These are phyloP conservation scores for Microsporum canis DNA, from an alignment of 2,329 filamentous ascomycete species.

Conservation along the genomic window DNA sequence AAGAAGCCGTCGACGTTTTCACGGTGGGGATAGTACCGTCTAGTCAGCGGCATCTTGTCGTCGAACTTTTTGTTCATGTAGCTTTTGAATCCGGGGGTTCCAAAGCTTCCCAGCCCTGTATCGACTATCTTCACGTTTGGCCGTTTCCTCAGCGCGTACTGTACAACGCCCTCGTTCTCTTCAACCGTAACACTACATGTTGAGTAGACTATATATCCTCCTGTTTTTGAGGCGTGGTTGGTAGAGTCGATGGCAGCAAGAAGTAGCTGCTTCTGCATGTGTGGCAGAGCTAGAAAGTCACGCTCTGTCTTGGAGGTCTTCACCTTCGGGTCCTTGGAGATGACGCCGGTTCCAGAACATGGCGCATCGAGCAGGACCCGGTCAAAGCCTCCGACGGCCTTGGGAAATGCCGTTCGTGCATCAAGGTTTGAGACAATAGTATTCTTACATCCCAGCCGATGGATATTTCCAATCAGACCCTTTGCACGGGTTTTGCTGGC, in stretches of 20 bases:
- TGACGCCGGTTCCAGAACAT: slow-evolving; percentile 93
- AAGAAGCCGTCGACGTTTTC: slow-evolving; percentile 98
- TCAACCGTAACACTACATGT: slow-evolving; percentile 92
- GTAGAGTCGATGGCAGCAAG: slow-evolving; percentile 90
- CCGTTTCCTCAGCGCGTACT: slow-evolving; percentile 81
- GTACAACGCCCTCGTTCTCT: slow-evolving; percentile 86
- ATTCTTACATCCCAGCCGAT: slow-evolving; percentile 86
- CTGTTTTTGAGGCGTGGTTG: slow-evolving; percentile 81
- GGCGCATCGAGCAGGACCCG: slow-evolving; percentile 87
- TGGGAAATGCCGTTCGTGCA: slow-evolving; percentile 75
- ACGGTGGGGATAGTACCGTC: slow-evolving; percentile 78
- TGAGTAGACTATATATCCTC: slow-evolving; percentile 91
- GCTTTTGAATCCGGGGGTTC: slow-evolving; percentile 81
- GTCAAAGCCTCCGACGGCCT: slow-evolving; percentile 91
- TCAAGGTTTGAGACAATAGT: slow-evolving; percentile 93
- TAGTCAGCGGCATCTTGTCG: slow-evolving; percentile 66
- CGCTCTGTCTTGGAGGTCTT: slow-evolving; percentile 97
- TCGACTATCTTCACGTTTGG: slow-evolving; percentile 92
- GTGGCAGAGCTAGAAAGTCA: slow-evolving; percentile 86
- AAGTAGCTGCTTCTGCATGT: slow-evolving; percentile 88
- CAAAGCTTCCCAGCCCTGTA: slow-evolving; percentile 71
- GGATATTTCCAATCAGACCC: slow-evolving; percentile 95
- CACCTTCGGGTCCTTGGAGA: slow-evolving; percentile 89
- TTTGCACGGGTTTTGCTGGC: slow-evolving; percentile 86
- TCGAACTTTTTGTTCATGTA: slow-evolving; percentile 91